These are phyloP conservation scores for Fusarium longipes DNA, from an alignment of 2,329 filamentous ascomycete genomes.

Conservation along the genomic window DNA sequence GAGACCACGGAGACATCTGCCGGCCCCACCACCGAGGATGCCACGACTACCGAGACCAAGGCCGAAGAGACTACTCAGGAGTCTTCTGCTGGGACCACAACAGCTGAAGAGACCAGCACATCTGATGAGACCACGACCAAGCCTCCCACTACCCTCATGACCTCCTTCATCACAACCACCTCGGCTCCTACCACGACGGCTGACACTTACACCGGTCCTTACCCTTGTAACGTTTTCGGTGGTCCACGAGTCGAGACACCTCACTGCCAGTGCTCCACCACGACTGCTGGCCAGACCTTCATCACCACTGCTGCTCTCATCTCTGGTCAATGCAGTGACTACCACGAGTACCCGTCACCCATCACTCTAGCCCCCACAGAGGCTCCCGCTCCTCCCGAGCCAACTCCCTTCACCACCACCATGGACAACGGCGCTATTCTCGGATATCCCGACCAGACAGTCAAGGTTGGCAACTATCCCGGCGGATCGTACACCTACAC, in stretches of 20 bases:
- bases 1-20: not conserved
- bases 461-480: not conserved
- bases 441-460: not conserved
- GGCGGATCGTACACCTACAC: not conserved
- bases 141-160: constrained; percentile 21
- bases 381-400: not conserved
- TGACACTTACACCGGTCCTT: constrained; percentile 9
- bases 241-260: constrained; percentile 26
- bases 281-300: constrained; percentile 19
- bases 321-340: constrained; percentile 11
- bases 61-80: not conserved
- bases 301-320: constrained; percentile 23
- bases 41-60: not conserved
- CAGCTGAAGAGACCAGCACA: not conserved
- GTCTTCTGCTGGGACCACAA: not conserved
- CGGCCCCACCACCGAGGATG: not conserved
- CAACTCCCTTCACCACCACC: not conserved
- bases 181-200: not conserved
- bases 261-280: constrained; percentile 32
- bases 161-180: constrained; percentile 13
- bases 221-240: constrained; percentile 23
- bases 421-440: constrained; percentile 1
- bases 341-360: constrained; percentile 22
- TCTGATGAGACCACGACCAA: not conserved
- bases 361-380: constrained; percentile 2